A percentile compares a stretch with the other conserved stretches of the same genome.
Evolutionary conservation across 1,284 basidiomycete species (phyloP).

Genomic region (Anthracocystis panici-leucophaei): DNA sequence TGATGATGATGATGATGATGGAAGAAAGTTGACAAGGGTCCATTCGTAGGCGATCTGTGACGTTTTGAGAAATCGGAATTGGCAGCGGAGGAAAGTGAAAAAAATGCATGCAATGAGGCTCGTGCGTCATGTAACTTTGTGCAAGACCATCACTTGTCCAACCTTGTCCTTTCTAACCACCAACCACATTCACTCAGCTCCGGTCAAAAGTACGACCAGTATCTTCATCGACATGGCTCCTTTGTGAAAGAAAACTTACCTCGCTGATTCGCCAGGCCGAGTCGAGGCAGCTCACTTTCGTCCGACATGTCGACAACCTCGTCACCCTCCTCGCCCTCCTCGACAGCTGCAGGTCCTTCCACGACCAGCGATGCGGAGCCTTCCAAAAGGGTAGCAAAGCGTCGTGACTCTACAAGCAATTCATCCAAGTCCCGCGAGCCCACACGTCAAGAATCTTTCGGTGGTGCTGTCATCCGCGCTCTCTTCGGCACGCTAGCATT

Average conservation of each 20-base stretch:
- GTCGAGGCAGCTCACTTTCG: neutral
- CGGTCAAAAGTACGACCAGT: too few relatives aligned
- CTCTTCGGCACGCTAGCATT: constrained; percentile 69
- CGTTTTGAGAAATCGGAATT: constrained; percentile 3
- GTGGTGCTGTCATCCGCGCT: constrained; percentile 63
- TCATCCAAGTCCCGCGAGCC: constrained; percentile 15
- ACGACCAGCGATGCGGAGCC: neutral
- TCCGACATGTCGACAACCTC: constrained; percentile 23
- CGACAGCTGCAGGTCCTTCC: constrained; percentile 6
- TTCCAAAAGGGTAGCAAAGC: constrained; percentile 20
- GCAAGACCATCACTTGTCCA: constrained; percentile 6
- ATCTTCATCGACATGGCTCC: neutral
- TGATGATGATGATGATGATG: constrained; percentile 12
- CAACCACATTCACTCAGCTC: neutral
- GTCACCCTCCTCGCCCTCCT: constrained; percentile 1
- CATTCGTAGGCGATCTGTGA: neutral
- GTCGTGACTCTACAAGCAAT: constrained; percentile 18
- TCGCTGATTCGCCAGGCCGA: neutral
- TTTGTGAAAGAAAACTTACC: neutral
- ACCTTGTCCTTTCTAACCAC: neutral
- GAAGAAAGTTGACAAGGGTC: constrained; percentile 2
- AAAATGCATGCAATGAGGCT: constrained; percentile 5
- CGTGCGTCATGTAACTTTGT: constrained; percentile 10
- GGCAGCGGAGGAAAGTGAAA: too few relatives aligned
- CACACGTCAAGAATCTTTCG: constrained; percentile 54